These are phyloP conservation scores for Ganoderma lingzhi DNA, from an alignment of 1,284 basidiomycete species.

Conservation along the genomic window DNA sequence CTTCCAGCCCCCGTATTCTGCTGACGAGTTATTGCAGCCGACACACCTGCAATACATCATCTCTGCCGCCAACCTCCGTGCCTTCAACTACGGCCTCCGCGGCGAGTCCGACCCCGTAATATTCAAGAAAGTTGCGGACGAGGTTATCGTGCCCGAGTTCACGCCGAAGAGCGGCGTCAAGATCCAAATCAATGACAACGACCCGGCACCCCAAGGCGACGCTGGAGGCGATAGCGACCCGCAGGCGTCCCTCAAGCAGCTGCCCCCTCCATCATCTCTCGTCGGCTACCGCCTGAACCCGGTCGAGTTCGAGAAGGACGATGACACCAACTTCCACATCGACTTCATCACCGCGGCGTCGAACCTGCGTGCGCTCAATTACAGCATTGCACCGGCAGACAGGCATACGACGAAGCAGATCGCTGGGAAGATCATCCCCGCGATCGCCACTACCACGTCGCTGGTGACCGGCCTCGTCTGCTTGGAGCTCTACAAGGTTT, in stretches of 20 bases:
- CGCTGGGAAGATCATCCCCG: slow-evolving; percentile 99
- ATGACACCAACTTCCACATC: slow-evolving; percentile 98
- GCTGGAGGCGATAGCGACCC: slow-evolving; percentile 55
- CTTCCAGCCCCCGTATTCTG: slow-evolving; percentile 4
- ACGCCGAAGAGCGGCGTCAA: slow-evolving; percentile 92
- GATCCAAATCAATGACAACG: slow-evolving; percentile 95
- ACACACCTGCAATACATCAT: slow-evolving; percentile 92
- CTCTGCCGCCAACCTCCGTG: slow-evolving; percentile 95
- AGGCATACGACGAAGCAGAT: slow-evolving; percentile 98
- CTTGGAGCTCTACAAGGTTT: slow-evolving; percentile 95
- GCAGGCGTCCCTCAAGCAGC: slow-evolving; percentile 69
- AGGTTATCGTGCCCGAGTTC: slow-evolving; percentile 94
- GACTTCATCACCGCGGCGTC: slow-evolving; percentile 99
- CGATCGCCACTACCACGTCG: slow-evolving; percentile 98
- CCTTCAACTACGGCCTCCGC: slow-evolving; percentile 97
- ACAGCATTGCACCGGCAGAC: slow-evolving; percentile 90
- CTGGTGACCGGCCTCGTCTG: slow-evolving; percentile 96
- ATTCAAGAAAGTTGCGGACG: slow-evolving; percentile 88
- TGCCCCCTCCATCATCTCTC: slow-evolving; percentile 90
- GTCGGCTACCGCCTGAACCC: slow-evolving; percentile 95
- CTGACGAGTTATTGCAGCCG: slow-evolving; percentile 55
- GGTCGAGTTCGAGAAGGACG: slow-evolving; percentile 99
- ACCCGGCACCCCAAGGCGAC: slow-evolving; percentile 72
- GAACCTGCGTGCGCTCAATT: slow-evolving; percentile 97
- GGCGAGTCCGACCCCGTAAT: slow-evolving; percentile 84